These are phyloP conservation scores for Hortiboletus rubellus DNA, from an alignment of 1,284 basidiomycete genomes.

Conservation along the genomic window DNA sequence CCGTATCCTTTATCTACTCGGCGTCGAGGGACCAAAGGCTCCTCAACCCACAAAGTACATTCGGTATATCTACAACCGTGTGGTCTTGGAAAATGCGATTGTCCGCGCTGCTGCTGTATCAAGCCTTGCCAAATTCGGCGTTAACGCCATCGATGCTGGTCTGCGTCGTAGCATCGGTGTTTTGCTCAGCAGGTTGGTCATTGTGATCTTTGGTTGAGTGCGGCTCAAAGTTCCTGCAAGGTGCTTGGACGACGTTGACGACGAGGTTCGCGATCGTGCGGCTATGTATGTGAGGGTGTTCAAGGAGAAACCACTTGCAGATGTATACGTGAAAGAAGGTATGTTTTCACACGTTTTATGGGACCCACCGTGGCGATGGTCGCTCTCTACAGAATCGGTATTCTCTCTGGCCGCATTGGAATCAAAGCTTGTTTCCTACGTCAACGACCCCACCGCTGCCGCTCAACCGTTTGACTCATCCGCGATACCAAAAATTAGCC, in stretches of 20 bases:
- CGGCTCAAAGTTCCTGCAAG: constrained; percentile 42
- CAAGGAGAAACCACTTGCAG: constrained; percentile 77
- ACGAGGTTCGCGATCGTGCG: constrained; percentile 98
- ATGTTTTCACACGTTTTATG: constrained; percentile 5
- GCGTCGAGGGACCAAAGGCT: constrained; percentile 94
- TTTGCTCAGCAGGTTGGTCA: constrained; percentile 70
- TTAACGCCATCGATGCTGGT: constrained; percentile 76
- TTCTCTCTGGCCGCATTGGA: constrained; percentile 88
- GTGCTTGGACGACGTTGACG: constrained; percentile 98
- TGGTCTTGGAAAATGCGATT: constrained; percentile 97
- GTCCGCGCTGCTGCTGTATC: constrained; percentile 96
- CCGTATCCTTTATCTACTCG: constrained; percentile 92
- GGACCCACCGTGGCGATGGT: background rate
- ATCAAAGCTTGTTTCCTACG: constrained; percentile 84
- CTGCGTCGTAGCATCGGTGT: constrained; percentile 89
- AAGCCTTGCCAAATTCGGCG: constrained; percentile 95
- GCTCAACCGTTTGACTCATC: constrained; percentile 77
- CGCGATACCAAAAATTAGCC: constrained; percentile 87
- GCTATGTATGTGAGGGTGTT: constrained; percentile 91
- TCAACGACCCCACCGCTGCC: constrained; percentile 75
- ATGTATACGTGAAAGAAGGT: constrained; percentile 92
- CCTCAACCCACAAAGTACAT: constrained; percentile 98
- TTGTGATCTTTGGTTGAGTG: constrained; percentile 3
- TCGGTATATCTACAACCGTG: constrained; percentile 99
- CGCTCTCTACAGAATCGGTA: constrained; percentile 69